Percentiles rank a stretch among this genome's conserved stretches.
phyloP scores from a whole-genome alignment of 129 eudicot species.

The Dittrichia graveolens region DNA sequence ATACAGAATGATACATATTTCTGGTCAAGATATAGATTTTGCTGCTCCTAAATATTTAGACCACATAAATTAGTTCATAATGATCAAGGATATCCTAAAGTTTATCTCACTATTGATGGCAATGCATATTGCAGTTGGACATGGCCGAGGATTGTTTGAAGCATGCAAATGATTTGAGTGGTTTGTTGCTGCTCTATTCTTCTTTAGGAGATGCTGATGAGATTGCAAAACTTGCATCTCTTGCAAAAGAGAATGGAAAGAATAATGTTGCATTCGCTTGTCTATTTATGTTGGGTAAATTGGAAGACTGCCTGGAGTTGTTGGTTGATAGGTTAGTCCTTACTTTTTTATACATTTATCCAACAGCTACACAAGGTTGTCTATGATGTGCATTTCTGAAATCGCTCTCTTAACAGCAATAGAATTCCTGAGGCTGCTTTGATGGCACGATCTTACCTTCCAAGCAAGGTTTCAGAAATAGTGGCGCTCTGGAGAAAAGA shows the following conservation, averaged over 20 bases:
- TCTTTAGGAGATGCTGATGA: conserved; percentile 94
- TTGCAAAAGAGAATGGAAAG: conserved; percentile 88
- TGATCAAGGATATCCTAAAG: neutral
- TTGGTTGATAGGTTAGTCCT: conserved; percentile 77
- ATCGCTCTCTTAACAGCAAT: conserved; percentile 53
- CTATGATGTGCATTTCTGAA: conserved; percentile 26
- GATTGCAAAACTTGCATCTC: conserved; percentile 70
- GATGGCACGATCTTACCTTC: conserved; percentile 98
- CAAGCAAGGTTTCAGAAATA: conserved; percentile 96
- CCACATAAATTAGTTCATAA: neutral
- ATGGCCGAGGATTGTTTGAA: conserved; percentile 93
- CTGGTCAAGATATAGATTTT: neutral
- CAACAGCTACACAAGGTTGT: conserved; percentile 15
- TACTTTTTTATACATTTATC: conserved; percentile 6
- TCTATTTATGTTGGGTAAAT: conserved; percentile 86
- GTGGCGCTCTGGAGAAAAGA: conserved; percentile 96
- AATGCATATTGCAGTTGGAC: conserved; percentile 65
- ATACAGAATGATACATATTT: neutral
- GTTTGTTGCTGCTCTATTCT: conserved; percentile 87
- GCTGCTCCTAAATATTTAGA: neutral
- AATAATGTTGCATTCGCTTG: conserved; percentile 96
- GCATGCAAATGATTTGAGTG: conserved; percentile 94
- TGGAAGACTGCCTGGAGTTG: conserved; percentile 95
- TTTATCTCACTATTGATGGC: conserved; percentile 15
- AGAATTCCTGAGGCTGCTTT: conserved; percentile 99